phyloP scores from a whole-genome alignment of 192 early-diverging fungal species.

The Entomortierella parvispora region DNA sequence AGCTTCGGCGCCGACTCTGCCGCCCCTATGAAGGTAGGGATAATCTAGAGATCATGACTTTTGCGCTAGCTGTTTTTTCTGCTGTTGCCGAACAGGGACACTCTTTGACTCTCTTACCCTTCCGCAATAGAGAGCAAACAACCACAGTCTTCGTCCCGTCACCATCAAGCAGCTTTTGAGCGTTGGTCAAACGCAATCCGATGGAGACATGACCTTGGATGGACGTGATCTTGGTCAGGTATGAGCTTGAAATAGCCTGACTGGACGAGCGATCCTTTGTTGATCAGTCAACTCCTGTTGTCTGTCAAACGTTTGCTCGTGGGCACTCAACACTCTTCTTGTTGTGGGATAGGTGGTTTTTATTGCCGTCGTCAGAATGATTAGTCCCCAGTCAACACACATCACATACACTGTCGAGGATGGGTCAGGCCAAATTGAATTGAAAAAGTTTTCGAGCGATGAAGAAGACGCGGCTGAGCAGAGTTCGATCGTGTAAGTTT shows the following conservation, averaged over 20 bases:
- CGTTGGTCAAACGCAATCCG: constrained; percentile 58
- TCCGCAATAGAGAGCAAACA: constrained; percentile 30
- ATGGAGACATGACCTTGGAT: constrained; percentile 75
- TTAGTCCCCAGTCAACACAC: constrained; percentile 66
- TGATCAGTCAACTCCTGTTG: too few relatives aligned
- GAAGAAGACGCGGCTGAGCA: constrained; percentile 43
- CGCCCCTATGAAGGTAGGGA: constrained; percentile 2
- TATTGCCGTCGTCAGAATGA: constrained; percentile 73
- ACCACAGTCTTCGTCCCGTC: constrained; percentile 82
- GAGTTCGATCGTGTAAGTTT: constrained; percentile 17
- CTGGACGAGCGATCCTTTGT: too few relatives aligned
- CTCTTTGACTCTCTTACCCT: too few relatives aligned
- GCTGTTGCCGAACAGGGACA: too few relatives aligned
- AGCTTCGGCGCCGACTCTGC: constrained; percentile 30
- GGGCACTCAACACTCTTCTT: too few relatives aligned
- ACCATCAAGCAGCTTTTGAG: constrained; percentile 81
- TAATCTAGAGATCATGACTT: too few relatives aligned
- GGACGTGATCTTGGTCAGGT: constrained; percentile 75
- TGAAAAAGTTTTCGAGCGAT: constrained; percentile 67
- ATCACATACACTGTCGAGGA: constrained; percentile 81
- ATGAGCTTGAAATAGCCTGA: too few relatives aligned
- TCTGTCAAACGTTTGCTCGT: not conserved
- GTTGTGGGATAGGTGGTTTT: constrained; percentile 68
- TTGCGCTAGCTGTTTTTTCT: too few relatives aligned
- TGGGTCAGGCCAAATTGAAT: constrained; percentile 82